Percentiles rank a stretch among this genome's conserved stretches.
phyloP scores from a whole-genome alignment of 495 filamentous ascomycete species.

The Lentithecium fluviatile region DNA sequence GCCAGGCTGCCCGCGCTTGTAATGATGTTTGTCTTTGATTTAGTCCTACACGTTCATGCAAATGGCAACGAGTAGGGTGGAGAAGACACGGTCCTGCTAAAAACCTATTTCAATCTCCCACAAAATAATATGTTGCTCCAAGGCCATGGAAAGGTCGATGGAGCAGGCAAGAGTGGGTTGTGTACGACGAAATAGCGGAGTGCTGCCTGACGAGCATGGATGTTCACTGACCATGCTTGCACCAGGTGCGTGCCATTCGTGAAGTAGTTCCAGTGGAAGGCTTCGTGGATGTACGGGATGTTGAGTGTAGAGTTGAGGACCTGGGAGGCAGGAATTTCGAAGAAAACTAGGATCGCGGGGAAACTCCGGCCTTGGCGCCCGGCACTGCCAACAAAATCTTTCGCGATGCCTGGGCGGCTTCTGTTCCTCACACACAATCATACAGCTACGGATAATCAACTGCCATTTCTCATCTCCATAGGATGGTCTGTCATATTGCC shows the following conservation, averaged over 20 bases:
- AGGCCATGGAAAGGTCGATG: conserved; percentile 32
- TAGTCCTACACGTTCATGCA: conserved; percentile 29
- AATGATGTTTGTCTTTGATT: conserved; percentile 35
- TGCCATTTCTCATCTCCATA: conserved; percentile 29
- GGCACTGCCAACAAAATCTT: conserved; percentile 9
- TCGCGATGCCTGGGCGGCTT: not conserved
- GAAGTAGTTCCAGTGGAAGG: no score
- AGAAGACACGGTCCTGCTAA: conserved; percentile 41
- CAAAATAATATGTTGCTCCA: conserved; percentile 32
- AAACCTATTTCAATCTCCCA: conserved; percentile 39
- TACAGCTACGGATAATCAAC: conserved; percentile 44
- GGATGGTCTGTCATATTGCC: conserved; percentile 44
- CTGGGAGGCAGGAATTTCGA: not conserved
- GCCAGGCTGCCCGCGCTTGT: not conserved
- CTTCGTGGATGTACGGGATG: no score
- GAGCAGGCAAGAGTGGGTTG: conserved; percentile 38
- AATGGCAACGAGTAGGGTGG: conserved; percentile 35
- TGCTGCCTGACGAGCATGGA: not conserved
- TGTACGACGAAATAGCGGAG: not conserved
- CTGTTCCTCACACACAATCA: conserved; percentile 39
- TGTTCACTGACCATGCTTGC: no score
- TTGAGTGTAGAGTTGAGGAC: not conserved
- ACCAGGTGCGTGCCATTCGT: no score
- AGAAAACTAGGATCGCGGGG: not conserved
- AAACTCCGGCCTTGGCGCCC: conserved; percentile 5